phyloP scores from a whole-genome alignment of 1,284 basidiomycete species.

The Cutaneotrichosporon cyanovorans region DNA sequence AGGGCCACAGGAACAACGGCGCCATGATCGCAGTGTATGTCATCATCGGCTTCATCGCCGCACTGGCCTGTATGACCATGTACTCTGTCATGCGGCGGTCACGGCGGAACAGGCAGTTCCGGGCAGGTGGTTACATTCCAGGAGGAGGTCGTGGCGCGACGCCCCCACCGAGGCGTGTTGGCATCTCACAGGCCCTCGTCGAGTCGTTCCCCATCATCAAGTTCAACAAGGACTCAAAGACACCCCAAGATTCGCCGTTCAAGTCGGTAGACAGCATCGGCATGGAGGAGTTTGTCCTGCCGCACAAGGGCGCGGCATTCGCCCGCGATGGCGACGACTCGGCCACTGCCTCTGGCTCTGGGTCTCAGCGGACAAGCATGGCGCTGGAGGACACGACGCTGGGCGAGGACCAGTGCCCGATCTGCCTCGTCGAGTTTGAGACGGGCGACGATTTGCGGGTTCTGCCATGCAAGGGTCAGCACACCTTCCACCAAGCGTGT shows the following conservation, averaged over 20 bases:
- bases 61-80: constrained; percentile 52
- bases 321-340: too few species aligned
- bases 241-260: neutral
- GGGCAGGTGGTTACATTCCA: constrained; percentile 13
- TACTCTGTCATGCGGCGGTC: constrained; percentile 55
- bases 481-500: constrained; percentile 67
- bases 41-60: constrained; percentile 75
- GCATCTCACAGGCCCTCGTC: constrained; percentile 73
- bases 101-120: neutral
- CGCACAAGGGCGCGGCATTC: neutral
- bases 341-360: neutral
- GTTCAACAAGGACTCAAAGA: constrained; percentile 51
- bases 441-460: constrained; percentile 82
- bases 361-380: neutral
- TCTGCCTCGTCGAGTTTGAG: constrained; percentile 87
- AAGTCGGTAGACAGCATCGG: neutral
- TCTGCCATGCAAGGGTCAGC: constrained; percentile 79
- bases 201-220: constrained; percentile 91
- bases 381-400: constrained; percentile 3
- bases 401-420: constrained; percentile 72
- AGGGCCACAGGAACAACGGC: constrained; percentile 19
- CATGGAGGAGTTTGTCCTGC: neutral
- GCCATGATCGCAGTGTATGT: constrained; percentile 70
- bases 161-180: constrained; percentile 57
- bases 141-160: constrained; percentile 38